Evolutionary conservation across 192 early-diverging fungal species (phyloP).

Genomic region (Coemansia guatemalensis): DNA sequence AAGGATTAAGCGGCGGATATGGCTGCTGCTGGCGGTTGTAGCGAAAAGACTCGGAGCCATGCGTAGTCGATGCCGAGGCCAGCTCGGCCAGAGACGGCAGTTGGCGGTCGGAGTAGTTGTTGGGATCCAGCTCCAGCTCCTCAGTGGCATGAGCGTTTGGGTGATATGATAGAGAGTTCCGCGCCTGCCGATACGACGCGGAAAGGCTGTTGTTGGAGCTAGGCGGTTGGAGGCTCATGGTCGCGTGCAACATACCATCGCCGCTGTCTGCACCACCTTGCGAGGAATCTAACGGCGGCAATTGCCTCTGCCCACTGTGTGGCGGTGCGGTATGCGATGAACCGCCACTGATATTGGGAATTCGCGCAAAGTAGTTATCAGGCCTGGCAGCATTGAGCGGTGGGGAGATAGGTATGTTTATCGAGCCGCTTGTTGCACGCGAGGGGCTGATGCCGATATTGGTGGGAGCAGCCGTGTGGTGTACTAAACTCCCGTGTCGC

Average conservation of each 20-base stretch:
- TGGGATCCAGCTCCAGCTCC: constrained; percentile 2
- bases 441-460: constrained; percentile 8
- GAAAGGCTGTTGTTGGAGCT: constrained; percentile 7
- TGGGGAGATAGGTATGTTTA: constrained; percentile 52
- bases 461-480: neutral
- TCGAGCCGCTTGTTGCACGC: constrained; percentile 23
- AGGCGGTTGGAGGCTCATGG: constrained; percentile 18
- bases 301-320: constrained; percentile 14
- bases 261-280: constrained; percentile 12
- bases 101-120: constrained; percentile 26
- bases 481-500: neutral
- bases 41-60: constrained; percentile 26
- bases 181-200: constrained; percentile 1
- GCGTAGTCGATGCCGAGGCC: constrained; percentile 34
- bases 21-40: constrained; percentile 27
- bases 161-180: constrained; percentile 5
- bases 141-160: constrained; percentile 1
- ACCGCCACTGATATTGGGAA: constrained; percentile 7
- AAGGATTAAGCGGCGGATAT: constrained; percentile 25
- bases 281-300: constrained; percentile 24
- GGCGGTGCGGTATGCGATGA: neutral
- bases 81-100: constrained; percentile 51
- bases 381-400: constrained; percentile 19
- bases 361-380: constrained; percentile 30
- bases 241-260: constrained; percentile 17